Evolutionary conservation across 345 rosid species (phyloP), one percentile per base, ranked within the genome.

Genomic region (Melaleuca quinquenervia): DNA sequence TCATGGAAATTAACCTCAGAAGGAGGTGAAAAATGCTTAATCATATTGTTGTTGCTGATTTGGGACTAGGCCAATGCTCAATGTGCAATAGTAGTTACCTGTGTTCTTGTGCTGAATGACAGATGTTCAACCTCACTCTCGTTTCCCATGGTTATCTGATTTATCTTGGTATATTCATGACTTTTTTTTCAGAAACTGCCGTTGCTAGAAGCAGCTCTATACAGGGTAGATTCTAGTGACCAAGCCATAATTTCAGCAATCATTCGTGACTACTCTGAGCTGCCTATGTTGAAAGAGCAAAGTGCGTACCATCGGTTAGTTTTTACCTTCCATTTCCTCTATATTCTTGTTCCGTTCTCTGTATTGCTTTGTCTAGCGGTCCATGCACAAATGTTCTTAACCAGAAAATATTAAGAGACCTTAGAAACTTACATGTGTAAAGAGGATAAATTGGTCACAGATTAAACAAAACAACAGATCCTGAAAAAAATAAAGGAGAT

Each of bases 281-380:
- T 87, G 50, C 96, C 98, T n/a, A 48, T n/a, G 55, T 84, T 96
- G 86, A 95, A 93, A 87, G 94, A 91, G 88, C 88, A 89, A 70
- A 95, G 96, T 93, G 88, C 92, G 52, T 95, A 85, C 89, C 92
- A 86, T 86, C 87, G 94, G 98, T 92, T 85, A 89, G 94, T 84
- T 87, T 84, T 76, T 26, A 24, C 75, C 36, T 82, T 24, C 58
- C 55, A 26, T 50, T 41, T 49, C 18, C 52, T 15, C 44, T 62
- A 49, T 11, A 53, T 26, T 45, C 74, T 74, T 24, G 51, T 52
- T 24, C 11, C 14, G 53, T 26, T 82, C 18, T 49, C 27, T 52
- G 52, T 3, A 26, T 18, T 20, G 54, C 49, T 82, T 22, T 24
- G 21, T 21, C 18, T 41, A 12, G 54, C 29, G 6, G 36, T 82